phyloP scores from a whole-genome alignment of 192 early-diverging fungal genomes.

The Coemansia sp. region DNA sequence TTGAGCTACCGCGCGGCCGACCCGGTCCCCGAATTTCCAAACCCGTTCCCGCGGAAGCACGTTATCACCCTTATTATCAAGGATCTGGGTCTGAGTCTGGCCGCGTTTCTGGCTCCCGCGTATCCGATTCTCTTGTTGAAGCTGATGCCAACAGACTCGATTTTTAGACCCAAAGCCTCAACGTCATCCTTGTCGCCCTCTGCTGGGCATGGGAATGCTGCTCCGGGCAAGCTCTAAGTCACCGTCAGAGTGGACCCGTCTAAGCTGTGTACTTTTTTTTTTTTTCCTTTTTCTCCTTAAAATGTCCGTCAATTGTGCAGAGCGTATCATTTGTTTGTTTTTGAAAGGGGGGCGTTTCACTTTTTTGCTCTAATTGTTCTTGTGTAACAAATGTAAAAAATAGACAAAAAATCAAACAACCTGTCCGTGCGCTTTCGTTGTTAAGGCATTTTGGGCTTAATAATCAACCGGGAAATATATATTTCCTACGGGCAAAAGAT shows the following conservation, averaged over 20 bases:
- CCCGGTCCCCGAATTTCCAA: conserved; percentile 43
- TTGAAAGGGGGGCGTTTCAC: no score
- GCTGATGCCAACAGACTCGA: conserved; percentile 16
- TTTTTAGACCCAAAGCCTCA: neutral
- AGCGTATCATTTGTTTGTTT: no score
- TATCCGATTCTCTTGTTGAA: conserved; percentile 37
- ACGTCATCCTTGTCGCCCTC: neutral
- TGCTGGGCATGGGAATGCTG: neutral
- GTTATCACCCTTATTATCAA: conserved; percentile 37
- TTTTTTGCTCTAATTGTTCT: neutral
- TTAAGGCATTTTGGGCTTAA: no score
- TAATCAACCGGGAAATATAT: no score
- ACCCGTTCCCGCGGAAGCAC: conserved; percentile 41
- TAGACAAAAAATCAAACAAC: neutral
- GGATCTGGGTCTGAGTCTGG: conserved; percentile 35
- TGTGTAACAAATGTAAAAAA: neutral
- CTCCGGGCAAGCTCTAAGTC: neutral
- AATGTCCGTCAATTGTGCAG: no score
- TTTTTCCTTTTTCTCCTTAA: no score
- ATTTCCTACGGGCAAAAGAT: no score
- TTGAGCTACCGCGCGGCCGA: conserved; percentile 39
- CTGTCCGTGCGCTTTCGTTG: no score
- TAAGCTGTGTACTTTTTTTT: no score
- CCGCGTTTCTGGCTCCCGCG: conserved; percentile 36
- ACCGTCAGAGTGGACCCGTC: no score